Conservation (phyloP, 2,329 filamentous ascomycete genomes). For the Hypoxylon sp. region DNA sequence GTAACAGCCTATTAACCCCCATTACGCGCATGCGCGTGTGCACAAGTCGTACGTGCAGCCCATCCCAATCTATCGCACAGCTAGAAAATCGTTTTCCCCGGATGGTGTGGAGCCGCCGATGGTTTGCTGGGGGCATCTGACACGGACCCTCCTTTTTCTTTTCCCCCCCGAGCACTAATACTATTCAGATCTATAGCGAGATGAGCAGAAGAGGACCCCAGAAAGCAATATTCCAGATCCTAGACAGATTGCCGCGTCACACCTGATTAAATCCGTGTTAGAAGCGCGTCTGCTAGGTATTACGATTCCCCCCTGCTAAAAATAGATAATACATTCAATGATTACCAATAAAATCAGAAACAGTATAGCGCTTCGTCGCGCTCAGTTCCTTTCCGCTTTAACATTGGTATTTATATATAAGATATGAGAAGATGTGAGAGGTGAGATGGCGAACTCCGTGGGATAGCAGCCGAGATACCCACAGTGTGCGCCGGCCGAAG, state of each 20-base stretch:
- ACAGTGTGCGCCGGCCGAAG: slow-evolving; percentile 16
- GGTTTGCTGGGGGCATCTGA: slow-evolving; percentile 15
- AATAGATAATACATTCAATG: slow-evolving; percentile 16
- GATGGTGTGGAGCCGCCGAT: slow-evolving; percentile 36
- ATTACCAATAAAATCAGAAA: slow-evolving; percentile 10
- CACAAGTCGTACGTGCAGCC: slow-evolving; percentile 7
- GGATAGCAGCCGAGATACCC: not conserved
- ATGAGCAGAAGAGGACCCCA: not conserved
- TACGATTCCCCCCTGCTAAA: slow-evolving; percentile 11
- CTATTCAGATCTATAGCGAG: not conserved
- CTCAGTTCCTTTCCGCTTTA: too few species aligned
- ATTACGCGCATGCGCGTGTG: slow-evolving; percentile 5
- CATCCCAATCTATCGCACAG: slow-evolving; percentile 4
- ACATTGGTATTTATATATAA: too few species aligned
- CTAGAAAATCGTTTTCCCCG: slow-evolving; percentile 17
- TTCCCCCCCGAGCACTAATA: not conserved
- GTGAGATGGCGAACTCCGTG: slow-evolving; percentile 31
- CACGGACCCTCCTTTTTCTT: slow-evolving; percentile 11
- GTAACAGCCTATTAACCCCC: slow-evolving; percentile 1
- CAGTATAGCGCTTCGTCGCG: slow-evolving; percentile 3
- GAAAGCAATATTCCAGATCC: not conserved
- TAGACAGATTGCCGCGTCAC: not conserved
- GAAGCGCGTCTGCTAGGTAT: not conserved
- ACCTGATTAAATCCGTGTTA: not conserved
- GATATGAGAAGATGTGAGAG: too few species aligned